These are phyloP conservation scores for Pseudogymnoascus sp. DNA, from an alignment of 2,329 filamentous ascomycete genomes.

Conservation along the genomic window DNA sequence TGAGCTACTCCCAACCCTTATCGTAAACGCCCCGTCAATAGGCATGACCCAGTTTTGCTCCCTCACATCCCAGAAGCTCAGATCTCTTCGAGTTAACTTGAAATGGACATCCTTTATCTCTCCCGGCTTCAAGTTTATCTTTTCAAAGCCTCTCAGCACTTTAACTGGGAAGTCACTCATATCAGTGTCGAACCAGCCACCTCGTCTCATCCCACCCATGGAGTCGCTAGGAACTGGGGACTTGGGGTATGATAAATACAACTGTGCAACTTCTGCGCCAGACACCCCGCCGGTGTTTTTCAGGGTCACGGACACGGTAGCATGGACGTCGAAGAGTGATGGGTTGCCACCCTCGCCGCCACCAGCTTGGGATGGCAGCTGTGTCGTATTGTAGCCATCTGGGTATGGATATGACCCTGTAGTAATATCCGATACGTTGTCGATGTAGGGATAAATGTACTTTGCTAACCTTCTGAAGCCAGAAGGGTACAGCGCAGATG, in stretches of 20 bases:
- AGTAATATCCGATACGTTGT: slow-evolving; percentile 32
- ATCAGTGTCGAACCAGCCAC: slow-evolving; percentile 7
- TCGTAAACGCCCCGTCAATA: slow-evolving; percentile 37
- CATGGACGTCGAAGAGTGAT: slow-evolving; percentile 49
- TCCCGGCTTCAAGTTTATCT: slow-evolving; percentile 52
- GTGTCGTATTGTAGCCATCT: slow-evolving; percentile 42
- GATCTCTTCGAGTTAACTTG: slow-evolving; percentile 56
- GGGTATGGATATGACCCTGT: slow-evolving; percentile 36
- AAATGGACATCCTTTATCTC: slow-evolving; percentile 49
- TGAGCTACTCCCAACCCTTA: slow-evolving; percentile 37
- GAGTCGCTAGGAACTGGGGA: slow-evolving; percentile 40
- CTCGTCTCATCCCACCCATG: slow-evolving; percentile 58
- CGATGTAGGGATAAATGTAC: slow-evolving; percentile 60
- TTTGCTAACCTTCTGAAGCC: slow-evolving; percentile 52
- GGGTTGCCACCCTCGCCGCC: slow-evolving; percentile 56
- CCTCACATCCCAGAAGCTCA: slow-evolving; percentile 65
- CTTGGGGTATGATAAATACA: slow-evolving; percentile 48
- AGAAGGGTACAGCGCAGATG: slow-evolving; percentile 49
- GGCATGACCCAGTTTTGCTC: slow-evolving; percentile 64
- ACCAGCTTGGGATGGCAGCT: slow-evolving; percentile 50
- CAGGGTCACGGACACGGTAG: slow-evolving; percentile 48
- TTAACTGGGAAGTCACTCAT: slow-evolving; percentile 54
- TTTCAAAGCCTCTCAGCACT: slow-evolving; percentile 68
- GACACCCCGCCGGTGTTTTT: slow-evolving; percentile 48
- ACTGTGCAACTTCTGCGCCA: slow-evolving; percentile 50